Percentiles rank a stretch among this genome's conserved stretches.
Conservation (phyloP, 345 rosid species). For the Hypericum perforatum region DNA sequence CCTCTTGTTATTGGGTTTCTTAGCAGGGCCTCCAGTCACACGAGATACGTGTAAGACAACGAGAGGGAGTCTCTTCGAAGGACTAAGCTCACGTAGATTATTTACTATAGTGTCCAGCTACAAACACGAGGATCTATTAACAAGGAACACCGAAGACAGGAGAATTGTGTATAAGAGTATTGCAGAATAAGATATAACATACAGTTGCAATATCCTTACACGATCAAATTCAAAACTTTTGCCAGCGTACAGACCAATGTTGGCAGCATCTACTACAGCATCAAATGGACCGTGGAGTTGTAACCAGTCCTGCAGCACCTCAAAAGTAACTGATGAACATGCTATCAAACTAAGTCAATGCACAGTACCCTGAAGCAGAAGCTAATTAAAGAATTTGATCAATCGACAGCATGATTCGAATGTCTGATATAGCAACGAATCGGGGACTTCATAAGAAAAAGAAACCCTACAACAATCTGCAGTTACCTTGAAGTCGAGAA, state of each 20-base stretch:
- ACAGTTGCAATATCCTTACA: constrained; percentile 23
- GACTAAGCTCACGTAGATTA: constrained; percentile 43
- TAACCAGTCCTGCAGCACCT: constrained; percentile 52
- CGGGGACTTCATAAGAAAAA: too few relatives aligned
- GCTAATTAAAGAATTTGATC: too few relatives aligned
- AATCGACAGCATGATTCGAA: too few relatives aligned
- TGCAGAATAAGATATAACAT: constrained; percentile 5
- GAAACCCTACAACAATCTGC: too few relatives aligned
- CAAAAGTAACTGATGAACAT: too few relatives aligned
- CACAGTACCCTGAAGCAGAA: too few relatives aligned
- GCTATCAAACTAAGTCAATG: too few relatives aligned
- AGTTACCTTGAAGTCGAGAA: constrained; percentile 56
- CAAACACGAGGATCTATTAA: constrained; percentile 14
- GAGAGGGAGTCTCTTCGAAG: constrained; percentile 66
- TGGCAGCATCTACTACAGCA: constrained; percentile 65
- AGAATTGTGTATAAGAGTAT: neutral
- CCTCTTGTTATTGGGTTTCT: constrained; percentile 46
- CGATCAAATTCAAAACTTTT: constrained; percentile 49
- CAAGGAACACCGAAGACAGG: neutral
- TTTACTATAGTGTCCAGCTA: constrained; percentile 60
- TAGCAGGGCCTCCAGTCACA: constrained; percentile 57
- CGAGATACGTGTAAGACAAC: constrained; percentile 74
- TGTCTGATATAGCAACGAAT: too few relatives aligned
- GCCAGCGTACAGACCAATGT: constrained; percentile 53
- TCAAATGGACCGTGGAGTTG: constrained; percentile 61